These are phyloP conservation scores for Chaetothyriales sp. DNA, from an alignment of 2,329 filamentous ascomycete species.

Conservation along the genomic window DNA sequence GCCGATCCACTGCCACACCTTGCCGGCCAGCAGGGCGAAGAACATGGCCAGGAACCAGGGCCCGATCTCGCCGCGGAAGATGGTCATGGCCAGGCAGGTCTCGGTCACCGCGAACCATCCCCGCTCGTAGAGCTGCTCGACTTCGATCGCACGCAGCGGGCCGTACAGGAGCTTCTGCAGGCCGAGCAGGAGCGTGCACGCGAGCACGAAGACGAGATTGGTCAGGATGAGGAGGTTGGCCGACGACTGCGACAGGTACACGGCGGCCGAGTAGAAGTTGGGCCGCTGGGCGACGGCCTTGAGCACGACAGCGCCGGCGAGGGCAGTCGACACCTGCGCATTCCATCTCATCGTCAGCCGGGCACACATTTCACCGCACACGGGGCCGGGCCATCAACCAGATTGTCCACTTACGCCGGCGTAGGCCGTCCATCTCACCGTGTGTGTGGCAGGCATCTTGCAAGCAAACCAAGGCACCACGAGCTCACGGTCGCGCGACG, in stretches of 20 bases:
- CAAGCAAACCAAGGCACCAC: background rate
- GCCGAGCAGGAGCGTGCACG: conserved; percentile 67
- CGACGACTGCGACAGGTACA: conserved; percentile 93
- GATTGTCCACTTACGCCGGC: conserved; percentile 32
- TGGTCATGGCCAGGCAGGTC: conserved; percentile 94
- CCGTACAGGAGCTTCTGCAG: conserved; percentile 87
- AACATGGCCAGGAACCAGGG: conserved; percentile 97
- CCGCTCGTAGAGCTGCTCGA: conserved; percentile 93
- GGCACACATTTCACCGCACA: background rate
- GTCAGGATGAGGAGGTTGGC: conserved; percentile 88
- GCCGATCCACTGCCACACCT: conserved; percentile 97
- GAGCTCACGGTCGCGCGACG: no score
- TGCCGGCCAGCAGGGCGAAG: conserved; percentile 76
- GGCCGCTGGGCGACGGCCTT: conserved; percentile 89
- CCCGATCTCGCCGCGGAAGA: conserved; percentile 88
- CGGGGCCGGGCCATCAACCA: background rate
- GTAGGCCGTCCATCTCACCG: conserved; percentile 39
- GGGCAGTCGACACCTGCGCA: conserved; percentile 59
- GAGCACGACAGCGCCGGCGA: conserved; percentile 70
- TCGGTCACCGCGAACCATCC: conserved; percentile 97
- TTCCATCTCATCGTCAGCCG: background rate
- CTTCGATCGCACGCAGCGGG: conserved; percentile 78
- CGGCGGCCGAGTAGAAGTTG: conserved; percentile 97
- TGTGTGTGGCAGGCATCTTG: background rate
- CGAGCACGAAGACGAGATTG: conserved; percentile 74